phyloP scores from a whole-genome alignment of 2,329 filamentous ascomycete genomes.

The Fusarium albidum region DNA sequence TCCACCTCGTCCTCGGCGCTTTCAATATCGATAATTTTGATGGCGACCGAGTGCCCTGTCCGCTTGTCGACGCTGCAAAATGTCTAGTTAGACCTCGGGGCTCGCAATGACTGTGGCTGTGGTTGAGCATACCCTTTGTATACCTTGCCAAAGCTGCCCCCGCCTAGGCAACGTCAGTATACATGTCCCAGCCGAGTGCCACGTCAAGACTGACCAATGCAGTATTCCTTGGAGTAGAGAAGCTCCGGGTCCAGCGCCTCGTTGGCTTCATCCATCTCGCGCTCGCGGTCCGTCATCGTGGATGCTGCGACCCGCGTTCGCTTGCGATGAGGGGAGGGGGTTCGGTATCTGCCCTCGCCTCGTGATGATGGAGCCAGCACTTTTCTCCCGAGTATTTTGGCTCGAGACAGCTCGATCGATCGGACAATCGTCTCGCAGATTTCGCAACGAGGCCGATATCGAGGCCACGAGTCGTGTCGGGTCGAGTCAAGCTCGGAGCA shows the following conservation, averaged over 20 bases:
- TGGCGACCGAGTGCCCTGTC: slow-evolving; percentile 92
- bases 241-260: slow-evolving; percentile 80
- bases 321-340: too few species aligned
- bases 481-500: slow-evolving; percentile 12
- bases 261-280: slow-evolving; percentile 56
- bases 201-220: slow-evolving; percentile 70
- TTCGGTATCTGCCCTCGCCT: neutral
- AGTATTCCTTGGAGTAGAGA: slow-evolving; percentile 92
- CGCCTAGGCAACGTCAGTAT: slow-evolving; percentile 63
- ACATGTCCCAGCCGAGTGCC: slow-evolving; percentile 25
- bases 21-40: slow-evolving; percentile 98
- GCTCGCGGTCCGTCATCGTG: slow-evolving; percentile 58
- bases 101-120: neutral
- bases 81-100: slow-evolving; percentile 3
- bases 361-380: neutral
- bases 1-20: slow-evolving; percentile 99
- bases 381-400: neutral
- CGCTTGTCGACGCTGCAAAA: slow-evolving; percentile 85
- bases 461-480: slow-evolving; percentile 8
- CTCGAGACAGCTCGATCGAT: neutral
- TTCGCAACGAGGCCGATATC: neutral
- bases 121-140: slow-evolving; percentile 81
- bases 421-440: neutral
- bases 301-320: slow-evolving; percentile 12
- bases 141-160: slow-evolving; percentile 97